phyloP scores from a whole-genome alignment of 371 early-diverging fungal genomes.

The Haplosporangium sp. region DNA sequence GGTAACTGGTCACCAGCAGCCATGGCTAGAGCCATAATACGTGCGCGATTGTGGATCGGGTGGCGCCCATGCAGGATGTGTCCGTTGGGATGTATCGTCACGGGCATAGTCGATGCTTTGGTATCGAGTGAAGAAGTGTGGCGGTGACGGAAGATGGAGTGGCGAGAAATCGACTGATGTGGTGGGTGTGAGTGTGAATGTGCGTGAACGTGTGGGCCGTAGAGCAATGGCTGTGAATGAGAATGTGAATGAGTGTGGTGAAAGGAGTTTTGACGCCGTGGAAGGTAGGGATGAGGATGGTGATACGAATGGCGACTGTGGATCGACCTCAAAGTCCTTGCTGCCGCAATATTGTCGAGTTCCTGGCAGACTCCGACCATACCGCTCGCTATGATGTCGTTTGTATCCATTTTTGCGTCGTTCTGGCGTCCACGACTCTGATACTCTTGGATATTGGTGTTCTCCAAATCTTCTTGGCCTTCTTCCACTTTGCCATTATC shows the following conservation, averaged over 20 bases:
- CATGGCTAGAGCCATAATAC: conserved; percentile 27
- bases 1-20: background rate
- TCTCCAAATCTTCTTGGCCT: too few relatives aligned
- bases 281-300: too few relatives aligned
- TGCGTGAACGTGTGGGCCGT: background rate
- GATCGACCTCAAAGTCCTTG: too few relatives aligned
- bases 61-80: conserved; percentile 44
- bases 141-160: background rate
- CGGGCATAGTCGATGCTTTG: conserved; percentile 6
- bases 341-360: too few relatives aligned
- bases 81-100: conserved; percentile 42
- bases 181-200: conserved; percentile 1
- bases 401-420: too few relatives aligned
- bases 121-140: background rate
- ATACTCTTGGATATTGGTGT: too few relatives aligned
- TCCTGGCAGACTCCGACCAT: conserved; percentile 16
- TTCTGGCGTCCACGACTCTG: too few relatives aligned
- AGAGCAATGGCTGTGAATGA: too few relatives aligned
- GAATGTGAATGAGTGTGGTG: too few relatives aligned
- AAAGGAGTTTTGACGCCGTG: too few relatives aligned
- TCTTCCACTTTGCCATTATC: too few relatives aligned
- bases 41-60: conserved; percentile 46
- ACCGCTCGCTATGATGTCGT: conserved; percentile 2
- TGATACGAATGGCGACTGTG: too few relatives aligned
- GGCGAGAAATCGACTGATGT: background rate